Percentiles rank a stretch among this genome's conserved stretches.
phyloP scores from a whole-genome alignment of 148 eudicot genomes.

The Fallopia convolvulus region DNA sequence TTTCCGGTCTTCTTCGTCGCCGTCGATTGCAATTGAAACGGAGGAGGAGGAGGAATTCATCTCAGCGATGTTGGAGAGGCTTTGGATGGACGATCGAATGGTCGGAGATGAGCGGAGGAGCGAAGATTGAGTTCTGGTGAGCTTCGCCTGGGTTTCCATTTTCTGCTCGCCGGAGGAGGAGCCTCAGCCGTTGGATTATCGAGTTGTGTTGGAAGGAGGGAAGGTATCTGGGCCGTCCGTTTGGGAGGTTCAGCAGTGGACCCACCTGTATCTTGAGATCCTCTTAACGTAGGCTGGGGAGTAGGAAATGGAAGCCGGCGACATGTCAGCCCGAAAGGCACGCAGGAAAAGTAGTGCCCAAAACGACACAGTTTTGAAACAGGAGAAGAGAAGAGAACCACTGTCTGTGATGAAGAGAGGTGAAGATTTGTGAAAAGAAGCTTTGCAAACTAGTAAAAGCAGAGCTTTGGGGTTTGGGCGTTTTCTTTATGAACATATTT shows the following conservation, averaged over 20 bases:
- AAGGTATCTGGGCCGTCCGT: background rate
- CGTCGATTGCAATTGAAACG: background rate
- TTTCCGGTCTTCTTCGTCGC: slow-evolving; percentile 3
- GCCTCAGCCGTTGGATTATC: slow-evolving; percentile 4
- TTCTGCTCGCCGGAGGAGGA: background rate
- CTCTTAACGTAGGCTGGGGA: slow-evolving; percentile 11
- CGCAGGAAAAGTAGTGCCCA: background rate
- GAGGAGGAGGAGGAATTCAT: background rate
- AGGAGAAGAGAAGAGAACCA: background rate
- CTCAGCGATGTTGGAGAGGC: slow-evolving; percentile 28
- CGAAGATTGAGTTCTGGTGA: slow-evolving; percentile 67
- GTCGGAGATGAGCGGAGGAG: slow-evolving; percentile 84
- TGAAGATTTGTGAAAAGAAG: background rate
- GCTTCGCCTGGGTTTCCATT: slow-evolving; percentile 64
- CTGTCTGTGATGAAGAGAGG: background rate
- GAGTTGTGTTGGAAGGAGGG: background rate
- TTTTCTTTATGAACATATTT: background rate
- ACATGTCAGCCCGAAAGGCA: slow-evolving; percentile 15
- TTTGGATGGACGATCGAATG: slow-evolving; percentile 69
- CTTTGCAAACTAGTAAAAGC: slow-evolving; percentile 14
- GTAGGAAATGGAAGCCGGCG: slow-evolving; percentile 15
- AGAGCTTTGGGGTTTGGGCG: slow-evolving; percentile 1
- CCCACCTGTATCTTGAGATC: slow-evolving; percentile 29
- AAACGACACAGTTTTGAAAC: background rate
- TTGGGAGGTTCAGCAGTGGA: slow-evolving; percentile 12